Conservation (phyloP, 345 rosid genomes). For the Diplotaxis tenuifolia region DNA sequence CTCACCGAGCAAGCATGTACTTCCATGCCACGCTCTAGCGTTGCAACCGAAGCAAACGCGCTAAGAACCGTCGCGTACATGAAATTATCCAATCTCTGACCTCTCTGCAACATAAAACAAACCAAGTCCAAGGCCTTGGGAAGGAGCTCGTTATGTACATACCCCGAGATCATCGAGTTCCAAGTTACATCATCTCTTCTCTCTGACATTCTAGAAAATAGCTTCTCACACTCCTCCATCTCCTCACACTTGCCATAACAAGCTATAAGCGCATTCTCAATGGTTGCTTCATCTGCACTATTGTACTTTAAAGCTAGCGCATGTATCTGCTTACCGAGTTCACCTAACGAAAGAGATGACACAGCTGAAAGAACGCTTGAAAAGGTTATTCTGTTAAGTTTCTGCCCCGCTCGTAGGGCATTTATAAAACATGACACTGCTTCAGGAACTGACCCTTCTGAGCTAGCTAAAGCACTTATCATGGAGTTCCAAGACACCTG, state of each 20-base stretch:
- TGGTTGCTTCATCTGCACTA: constrained; percentile 47
- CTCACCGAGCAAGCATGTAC: constrained; percentile 80
- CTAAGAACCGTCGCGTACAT: constrained; percentile 93
- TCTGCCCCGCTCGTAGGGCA: constrained; percentile 67
- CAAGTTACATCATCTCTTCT: constrained; percentile 80
- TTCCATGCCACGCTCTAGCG: constrained; percentile 91
- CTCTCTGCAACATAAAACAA: constrained; percentile 71
- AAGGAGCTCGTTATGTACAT: constrained; percentile 67
- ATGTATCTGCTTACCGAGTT: constrained; percentile 66
- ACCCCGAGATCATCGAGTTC: constrained; percentile 92
- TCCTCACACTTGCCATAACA: constrained; percentile 84
- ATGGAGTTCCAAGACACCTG: constrained; percentile 90
- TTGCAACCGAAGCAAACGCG: constrained; percentile 90
- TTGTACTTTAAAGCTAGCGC: constrained; percentile 54
- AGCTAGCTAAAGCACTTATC: constrained; percentile 70
- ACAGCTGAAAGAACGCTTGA: constrained; percentile 63
- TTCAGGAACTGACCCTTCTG: constrained; percentile 48
- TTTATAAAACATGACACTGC: constrained; percentile 52
- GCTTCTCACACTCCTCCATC: constrained; percentile 70
- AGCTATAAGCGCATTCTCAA: constrained; percentile 81
- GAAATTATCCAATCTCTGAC: constrained; percentile 70
- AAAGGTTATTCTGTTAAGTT: constrained; percentile 66
- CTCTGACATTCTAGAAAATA: constrained; percentile 73
- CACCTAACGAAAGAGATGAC: constrained; percentile 51
- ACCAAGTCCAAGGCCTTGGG: constrained; percentile 79